A percentile compares a stretch with the other conserved stretches of the same genome.
These are phyloP conservation scores for Polytrichum formosum DNA, from an alignment of 225 moss, liverwort and hornwort species.

Conservation along the genomic window DNA sequence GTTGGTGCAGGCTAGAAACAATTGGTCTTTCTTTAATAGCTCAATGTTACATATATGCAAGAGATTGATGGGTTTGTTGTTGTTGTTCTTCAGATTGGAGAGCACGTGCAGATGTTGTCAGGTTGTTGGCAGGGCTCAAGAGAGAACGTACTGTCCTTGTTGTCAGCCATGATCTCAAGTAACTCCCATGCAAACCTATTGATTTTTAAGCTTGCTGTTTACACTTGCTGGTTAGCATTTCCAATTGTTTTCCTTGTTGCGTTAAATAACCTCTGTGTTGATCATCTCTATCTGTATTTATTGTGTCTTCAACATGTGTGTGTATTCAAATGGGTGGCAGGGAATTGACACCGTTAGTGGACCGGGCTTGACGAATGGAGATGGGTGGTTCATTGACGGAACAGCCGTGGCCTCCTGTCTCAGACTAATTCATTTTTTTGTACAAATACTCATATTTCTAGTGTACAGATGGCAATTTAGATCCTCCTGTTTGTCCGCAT, in stretches of 20 bases:
- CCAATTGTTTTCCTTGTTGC: too few species aligned
- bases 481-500: too few species aligned
- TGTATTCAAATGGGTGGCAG: slow-evolving; percentile 28
- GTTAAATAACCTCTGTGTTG: neutral
- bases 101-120: slow-evolving; percentile 87
- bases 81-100: slow-evolving; percentile 65
- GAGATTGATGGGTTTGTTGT: slow-evolving; percentile 18
- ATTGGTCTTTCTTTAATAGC: too few species aligned
- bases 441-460: too few species aligned
- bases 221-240: slow-evolving; percentile 1
- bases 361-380: slow-evolving; percentile 95
- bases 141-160: slow-evolving; percentile 75
- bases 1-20: too few species aligned
- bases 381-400: slow-evolving; percentile 81
- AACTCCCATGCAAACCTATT: slow-evolving; percentile 8
- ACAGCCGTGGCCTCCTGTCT: slow-evolving; percentile 53
- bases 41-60: neutral
- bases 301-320: slow-evolving; percentile 2
- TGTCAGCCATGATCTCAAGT: slow-evolving; percentile 97
- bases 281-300: neutral
- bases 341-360: slow-evolving; percentile 79
- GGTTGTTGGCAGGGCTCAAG: slow-evolving; percentile 65
- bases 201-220: slow-evolving; percentile 4
- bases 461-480: too few species aligned
- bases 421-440: slow-evolving; percentile 13